Percentiles rank a stretch among this genome's conserved stretches.
These are phyloP conservation scores for Huntiella savannae DNA, from an alignment of 2,329 filamentous ascomycete genomes.

Conservation along the genomic window DNA sequence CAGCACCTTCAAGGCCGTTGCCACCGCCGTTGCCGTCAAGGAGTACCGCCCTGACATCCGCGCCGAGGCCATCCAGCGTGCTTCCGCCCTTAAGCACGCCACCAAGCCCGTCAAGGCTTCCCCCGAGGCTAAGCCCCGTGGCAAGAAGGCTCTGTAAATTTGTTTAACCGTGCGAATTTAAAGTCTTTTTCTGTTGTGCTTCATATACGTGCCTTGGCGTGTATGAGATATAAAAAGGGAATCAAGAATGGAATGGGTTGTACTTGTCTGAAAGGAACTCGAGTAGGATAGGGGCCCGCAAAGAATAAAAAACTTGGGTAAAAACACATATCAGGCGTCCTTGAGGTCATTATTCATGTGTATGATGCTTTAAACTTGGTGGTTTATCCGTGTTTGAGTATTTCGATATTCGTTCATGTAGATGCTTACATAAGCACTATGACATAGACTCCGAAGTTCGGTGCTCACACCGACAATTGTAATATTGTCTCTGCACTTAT, in stretches of 20 bases:
- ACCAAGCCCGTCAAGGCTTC: slow-evolving; percentile 62
- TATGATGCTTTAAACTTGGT: no score
- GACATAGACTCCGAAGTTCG: no score
- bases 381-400: no score
- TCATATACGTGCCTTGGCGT: slow-evolving; percentile 2
- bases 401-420: no score
- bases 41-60: slow-evolving; percentile 72
- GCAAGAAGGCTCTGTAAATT: slow-evolving; percentile 41
- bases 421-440: no score
- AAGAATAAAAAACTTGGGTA: slow-evolving; percentile 8
- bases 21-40: slow-evolving; percentile 62
- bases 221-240: slow-evolving; percentile 7
- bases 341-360: background rate
- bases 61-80: slow-evolving; percentile 62
- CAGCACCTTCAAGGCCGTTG: slow-evolving; percentile 79
- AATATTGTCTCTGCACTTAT: no score
- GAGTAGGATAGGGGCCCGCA: slow-evolving; percentile 8
- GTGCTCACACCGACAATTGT: no score
- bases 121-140: slow-evolving; percentile 56
- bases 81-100: slow-evolving; percentile 63
- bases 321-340: background rate
- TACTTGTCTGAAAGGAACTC: slow-evolving; percentile 2
- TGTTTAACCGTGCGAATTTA: slow-evolving; percentile 3
- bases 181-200: slow-evolving; percentile 8
- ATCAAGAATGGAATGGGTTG: background rate